A percentile compares a stretch with the other conserved stretches of the same genome.
These are phyloP conservation scores for Cyberlindnera lachancei DNA, from an alignment of 805 yeast genomes.

Conservation along the genomic window DNA sequence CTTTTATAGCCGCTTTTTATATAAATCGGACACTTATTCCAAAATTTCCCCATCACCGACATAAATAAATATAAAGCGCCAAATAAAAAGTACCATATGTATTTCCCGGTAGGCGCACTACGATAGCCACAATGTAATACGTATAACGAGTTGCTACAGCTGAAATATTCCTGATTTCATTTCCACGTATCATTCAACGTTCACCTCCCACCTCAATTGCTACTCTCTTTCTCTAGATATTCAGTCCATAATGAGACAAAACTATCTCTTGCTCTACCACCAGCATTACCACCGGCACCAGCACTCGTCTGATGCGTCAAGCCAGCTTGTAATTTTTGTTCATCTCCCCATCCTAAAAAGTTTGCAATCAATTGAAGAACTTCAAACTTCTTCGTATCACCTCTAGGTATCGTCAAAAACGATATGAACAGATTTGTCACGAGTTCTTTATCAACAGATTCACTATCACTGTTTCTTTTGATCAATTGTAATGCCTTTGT, in stretches of 20 bases:
- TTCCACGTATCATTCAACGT: no score
- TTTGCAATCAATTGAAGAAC: conserved; percentile 79
- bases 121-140: no score
- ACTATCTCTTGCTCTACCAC: conserved; percentile 28
- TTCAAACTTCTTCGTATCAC: conserved; percentile 91
- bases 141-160: no score
- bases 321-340: conserved; percentile 70
- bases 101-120: no score
- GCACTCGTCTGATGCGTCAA: conserved; percentile 32
- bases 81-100: no score
- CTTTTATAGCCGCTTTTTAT: no score
- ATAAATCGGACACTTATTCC: no score
- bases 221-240: conserved; percentile 64
- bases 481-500: conserved; percentile 87
- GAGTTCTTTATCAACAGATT: conserved; percentile 79
- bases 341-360: conserved; percentile 83
- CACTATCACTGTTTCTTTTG: conserved; percentile 68
- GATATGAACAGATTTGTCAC: conserved; percentile 81
- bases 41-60: no score
- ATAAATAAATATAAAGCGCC: no score
- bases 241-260: conserved; percentile 78
- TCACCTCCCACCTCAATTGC: no score
- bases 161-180: no score
- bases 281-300: no score
- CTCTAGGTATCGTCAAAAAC: conserved; percentile 81